phyloP scores from a whole-genome alignment of 352 stramenopile genomes.

The Phytophthora sansomeana region DNA sequence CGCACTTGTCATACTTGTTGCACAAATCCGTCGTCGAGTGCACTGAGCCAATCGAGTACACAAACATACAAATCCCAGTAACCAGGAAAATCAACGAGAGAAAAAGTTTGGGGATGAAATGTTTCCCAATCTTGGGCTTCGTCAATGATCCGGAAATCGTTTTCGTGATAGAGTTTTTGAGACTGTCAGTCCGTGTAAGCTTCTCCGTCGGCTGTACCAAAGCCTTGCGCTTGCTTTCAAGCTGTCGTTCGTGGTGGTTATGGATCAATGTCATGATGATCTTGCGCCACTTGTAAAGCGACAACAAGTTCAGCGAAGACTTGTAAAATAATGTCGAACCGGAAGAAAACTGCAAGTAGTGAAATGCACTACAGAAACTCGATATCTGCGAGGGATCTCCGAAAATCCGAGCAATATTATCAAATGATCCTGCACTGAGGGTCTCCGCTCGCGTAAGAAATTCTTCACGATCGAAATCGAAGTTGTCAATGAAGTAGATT shows the following conservation, averaged over 20 bases:
- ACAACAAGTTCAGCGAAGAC: conserved; percentile 43
- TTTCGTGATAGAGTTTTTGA: conserved; percentile 17
- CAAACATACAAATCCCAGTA: conserved; percentile 30
- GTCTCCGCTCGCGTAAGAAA: conserved; percentile 37
- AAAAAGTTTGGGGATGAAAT: conserved; percentile 35
- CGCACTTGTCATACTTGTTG: conserved; percentile 43
- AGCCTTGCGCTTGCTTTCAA: conserved; percentile 13
- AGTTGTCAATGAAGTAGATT: conserved; percentile 42
- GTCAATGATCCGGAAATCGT: background rate
- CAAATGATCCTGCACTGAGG: conserved; percentile 28
- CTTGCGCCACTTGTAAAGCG: conserved; percentile 60
- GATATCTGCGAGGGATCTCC: conserved; percentile 47
- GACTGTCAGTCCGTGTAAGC: too few relatives aligned
- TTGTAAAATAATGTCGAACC: conserved; percentile 44
- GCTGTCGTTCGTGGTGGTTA: conserved; percentile 34
- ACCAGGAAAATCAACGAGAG: conserved; percentile 44
- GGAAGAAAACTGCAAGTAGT: conserved; percentile 41
- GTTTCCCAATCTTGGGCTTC: conserved; percentile 20
- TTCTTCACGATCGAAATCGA: conserved; percentile 44
- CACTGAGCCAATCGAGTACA: conserved; percentile 46
- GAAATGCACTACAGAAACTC: conserved; percentile 46
- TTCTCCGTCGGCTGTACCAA: conserved; percentile 18
- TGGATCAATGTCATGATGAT: conserved; percentile 49
- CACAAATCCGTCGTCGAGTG: conserved; percentile 40
- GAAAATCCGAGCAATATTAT: conserved; percentile 46